phyloP scores from a whole-genome alignment of 768 basidiomycete species.

The Infundibulicybe gibba region DNA sequence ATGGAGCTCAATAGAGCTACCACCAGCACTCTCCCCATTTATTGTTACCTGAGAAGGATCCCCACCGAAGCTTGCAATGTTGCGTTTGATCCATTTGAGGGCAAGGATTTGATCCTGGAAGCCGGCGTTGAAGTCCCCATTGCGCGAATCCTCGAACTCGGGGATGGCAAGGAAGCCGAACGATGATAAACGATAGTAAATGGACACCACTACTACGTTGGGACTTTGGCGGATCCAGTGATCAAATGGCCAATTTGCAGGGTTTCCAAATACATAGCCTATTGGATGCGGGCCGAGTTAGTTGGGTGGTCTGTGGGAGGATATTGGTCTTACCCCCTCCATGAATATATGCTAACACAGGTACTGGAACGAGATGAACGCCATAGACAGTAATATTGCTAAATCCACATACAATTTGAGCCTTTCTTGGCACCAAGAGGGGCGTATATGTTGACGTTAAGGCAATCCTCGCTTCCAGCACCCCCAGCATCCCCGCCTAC shows the following conservation, averaged over 20 bases:
- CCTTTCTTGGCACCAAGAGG: conserved; percentile 40
- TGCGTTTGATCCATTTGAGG: conserved; percentile 58
- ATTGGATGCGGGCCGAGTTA: too few species aligned
- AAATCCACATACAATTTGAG: not conserved
- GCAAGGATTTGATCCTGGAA: conserved; percentile 60
- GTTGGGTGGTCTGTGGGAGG: too few species aligned
- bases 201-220: conserved; percentile 59
- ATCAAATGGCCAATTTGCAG: conserved; percentile 63
- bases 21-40: conserved; percentile 62
- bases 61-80: conserved; percentile 64
- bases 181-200: conserved; percentile 61
- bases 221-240: conserved; percentile 62
- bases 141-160: conserved; percentile 31
- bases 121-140: conserved; percentile 51
- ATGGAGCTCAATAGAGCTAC: conserved; percentile 53
- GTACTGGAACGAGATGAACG: conserved; percentile 22
- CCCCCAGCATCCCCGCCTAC: conserved; percentile 55
- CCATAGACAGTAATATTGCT: conserved; percentile 8
- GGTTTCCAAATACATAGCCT: conserved; percentile 61
- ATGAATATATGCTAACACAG: conserved; percentile 46
- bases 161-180: conserved; percentile 61
- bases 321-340: conserved; percentile 32
- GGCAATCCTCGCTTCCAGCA: conserved; percentile 63
- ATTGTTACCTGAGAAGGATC: conserved; percentile 54
- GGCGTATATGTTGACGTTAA: conserved; percentile 64